Evolutionary conservation across 768 basidiomycete genomes (phyloP).

Genomic region (Cystobasidium ongulense): DNA sequence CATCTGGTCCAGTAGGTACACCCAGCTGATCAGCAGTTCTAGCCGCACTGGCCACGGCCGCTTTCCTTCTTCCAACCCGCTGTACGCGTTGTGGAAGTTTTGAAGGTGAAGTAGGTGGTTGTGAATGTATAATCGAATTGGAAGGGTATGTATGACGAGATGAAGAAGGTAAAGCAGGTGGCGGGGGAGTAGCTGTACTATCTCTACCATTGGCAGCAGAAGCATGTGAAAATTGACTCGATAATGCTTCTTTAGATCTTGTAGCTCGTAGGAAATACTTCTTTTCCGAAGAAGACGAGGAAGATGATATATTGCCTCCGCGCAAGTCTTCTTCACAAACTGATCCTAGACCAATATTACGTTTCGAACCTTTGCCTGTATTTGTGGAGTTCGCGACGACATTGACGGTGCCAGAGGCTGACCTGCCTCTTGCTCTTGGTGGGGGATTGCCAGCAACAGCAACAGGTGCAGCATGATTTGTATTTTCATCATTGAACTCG

Average conservation of each 20-base stretch:
- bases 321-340: background rate
- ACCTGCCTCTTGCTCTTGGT: background rate
- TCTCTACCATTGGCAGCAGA: conserved; percentile 11
- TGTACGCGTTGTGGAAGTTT: background rate
- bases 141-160: background rate
- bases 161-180: background rate
- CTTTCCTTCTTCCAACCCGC: conserved; percentile 3
- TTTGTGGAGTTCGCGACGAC: background rate
- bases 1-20: background rate
- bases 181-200: conserved; percentile 3
- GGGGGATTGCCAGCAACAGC: background rate
- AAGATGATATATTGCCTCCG: background rate
- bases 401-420: background rate
- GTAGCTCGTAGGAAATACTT: conserved; percentile 8
- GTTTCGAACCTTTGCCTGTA: conserved; percentile 1
- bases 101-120: conserved; percentile 3
- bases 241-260: conserved; percentile 17
- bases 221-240: background rate
- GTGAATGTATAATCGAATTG: background rate
- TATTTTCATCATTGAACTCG: conserved; percentile 15
- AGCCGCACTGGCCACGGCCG: conserved; percentile 1
- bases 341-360: background rate
- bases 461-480: background rate
- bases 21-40: conserved; percentile 7
- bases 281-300: background rate